Evolutionary conservation across 441 rosid genomes (phyloP).

Genomic region (Omphalea diandra): DNA sequence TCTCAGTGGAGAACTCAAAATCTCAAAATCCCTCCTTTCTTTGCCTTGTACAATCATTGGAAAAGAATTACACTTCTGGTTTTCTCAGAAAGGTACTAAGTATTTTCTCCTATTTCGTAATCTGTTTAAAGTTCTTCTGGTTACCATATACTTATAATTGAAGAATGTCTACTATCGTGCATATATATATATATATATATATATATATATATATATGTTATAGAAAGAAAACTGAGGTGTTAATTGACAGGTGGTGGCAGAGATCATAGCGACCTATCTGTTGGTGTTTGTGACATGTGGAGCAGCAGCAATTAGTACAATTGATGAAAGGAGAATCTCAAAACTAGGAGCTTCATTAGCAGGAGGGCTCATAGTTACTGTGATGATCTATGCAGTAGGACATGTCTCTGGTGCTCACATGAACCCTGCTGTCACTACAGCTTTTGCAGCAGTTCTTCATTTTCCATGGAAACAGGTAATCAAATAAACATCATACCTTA

Average conservation of each 20-base stretch:
- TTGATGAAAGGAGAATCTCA: constrained; percentile 39
- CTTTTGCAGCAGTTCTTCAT: constrained; percentile 43
- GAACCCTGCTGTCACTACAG: constrained; percentile 68
- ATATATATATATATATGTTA: no score
- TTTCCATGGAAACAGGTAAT: constrained; percentile 55
- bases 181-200: no score
- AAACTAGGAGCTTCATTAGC: constrained; percentile 53
- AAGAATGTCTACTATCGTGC: no score
- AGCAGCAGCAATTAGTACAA: constrained; percentile 38
- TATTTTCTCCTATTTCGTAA: no score
- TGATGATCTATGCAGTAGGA: constrained; percentile 68
- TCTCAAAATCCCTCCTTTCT: not conserved
- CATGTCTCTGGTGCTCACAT: constrained; percentile 75
- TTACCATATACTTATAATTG: no score
- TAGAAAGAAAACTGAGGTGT: no score
- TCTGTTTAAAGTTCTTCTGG: no score
- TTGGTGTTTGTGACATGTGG: constrained; percentile 64
- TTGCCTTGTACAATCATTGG: constrained; percentile 11
- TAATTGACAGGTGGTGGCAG: constrained; percentile 62
- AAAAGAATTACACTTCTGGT: constrained; percentile 36
- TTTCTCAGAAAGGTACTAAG: constrained; percentile 52
- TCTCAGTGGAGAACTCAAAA: constrained; percentile 22
- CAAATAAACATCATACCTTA: no score
- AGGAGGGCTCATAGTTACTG: constrained; percentile 60
- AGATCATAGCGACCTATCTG: constrained; percentile 52